Percentiles rank a stretch among this genome's conserved stretches.
phyloP scores from a whole-genome alignment of 208 protist genomes.

The Vickermania ingenoplastis region DNA sequence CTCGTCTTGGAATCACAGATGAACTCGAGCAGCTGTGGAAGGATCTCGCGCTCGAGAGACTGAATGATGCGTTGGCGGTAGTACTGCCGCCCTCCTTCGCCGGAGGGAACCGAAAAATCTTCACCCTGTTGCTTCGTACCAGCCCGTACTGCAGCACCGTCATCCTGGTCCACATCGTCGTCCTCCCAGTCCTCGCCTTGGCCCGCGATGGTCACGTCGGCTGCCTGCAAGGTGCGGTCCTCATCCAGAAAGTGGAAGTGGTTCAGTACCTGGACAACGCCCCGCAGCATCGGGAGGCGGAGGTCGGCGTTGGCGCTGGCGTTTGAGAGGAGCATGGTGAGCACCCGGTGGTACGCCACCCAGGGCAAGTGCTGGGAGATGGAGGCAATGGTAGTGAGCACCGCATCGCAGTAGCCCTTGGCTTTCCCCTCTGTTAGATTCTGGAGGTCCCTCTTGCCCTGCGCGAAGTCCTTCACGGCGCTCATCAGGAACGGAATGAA shows the following conservation, averaged over 20 bases:
- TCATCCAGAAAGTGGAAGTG: constrained; percentile 76
- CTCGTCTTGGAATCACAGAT: constrained; percentile 32
- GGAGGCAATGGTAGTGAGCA: constrained; percentile 61
- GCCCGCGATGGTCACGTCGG: neutral
- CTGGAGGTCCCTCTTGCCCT: constrained; percentile 68
- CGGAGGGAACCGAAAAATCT: neutral
- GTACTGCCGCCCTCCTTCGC: constrained; percentile 19
- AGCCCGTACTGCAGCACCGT: constrained; percentile 12
- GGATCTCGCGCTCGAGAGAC: constrained; percentile 68
- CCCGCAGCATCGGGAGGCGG: constrained; percentile 72
- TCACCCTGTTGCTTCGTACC: constrained; percentile 21
- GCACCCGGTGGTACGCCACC: constrained; percentile 80
- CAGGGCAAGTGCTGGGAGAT: constrained; percentile 69
- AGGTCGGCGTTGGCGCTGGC: constrained; percentile 51
- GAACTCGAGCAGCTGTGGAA: constrained; percentile 82
- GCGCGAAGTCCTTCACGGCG: constrained; percentile 78
- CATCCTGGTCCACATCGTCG: constrained; percentile 30
- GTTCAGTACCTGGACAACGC: constrained; percentile 82
- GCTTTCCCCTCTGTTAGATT: constrained; percentile 75
- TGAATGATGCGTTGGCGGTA: constrained; percentile 49
- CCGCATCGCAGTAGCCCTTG: constrained; percentile 76
- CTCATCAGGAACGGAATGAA: constrained; percentile 82
- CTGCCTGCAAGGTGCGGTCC: constrained; percentile 5
- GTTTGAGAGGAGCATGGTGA: constrained; percentile 72
- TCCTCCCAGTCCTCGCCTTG: constrained; percentile 27